Percentiles rank a stretch among this genome's conserved stretches.
Evolutionary conservation across 306 rosid species (phyloP).

Genomic region (apple (Malus domestica)): ASM211411v1 NC_041801.1:25742001-25742500

Average conservation of each 20-base stretch:
- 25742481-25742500: neutral
- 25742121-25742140: conserved; percentile 8
- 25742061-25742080: conserved; percentile 47
- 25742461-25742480: neutral
- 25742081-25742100: conserved; percentile 87
- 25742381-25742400: conserved; percentile 58
- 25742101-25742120: conserved; percentile 94
- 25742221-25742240: conserved; percentile 52
- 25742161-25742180: neutral
- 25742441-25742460: conserved; percentile 43
- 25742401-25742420: conserved; percentile 73
- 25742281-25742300: conserved; percentile 14
- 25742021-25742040: conserved; percentile 6
- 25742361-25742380: conserved; percentile 67
- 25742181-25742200: neutral
- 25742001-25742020: neutral
- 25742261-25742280: conserved; percentile 87
- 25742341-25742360: conserved; percentile 47
- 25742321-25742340: conserved; percentile 7
- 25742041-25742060: conserved; percentile 58
- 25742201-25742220: neutral
- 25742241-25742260: conserved; percentile 87
- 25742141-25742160: conserved; percentile 6
- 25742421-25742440: conserved; percentile 82
- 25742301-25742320: conserved; percentile 9